Evolutionary conservation across 441 rosid genomes (phyloP).

Genomic region (Pelargonium fulgidum): DNA sequence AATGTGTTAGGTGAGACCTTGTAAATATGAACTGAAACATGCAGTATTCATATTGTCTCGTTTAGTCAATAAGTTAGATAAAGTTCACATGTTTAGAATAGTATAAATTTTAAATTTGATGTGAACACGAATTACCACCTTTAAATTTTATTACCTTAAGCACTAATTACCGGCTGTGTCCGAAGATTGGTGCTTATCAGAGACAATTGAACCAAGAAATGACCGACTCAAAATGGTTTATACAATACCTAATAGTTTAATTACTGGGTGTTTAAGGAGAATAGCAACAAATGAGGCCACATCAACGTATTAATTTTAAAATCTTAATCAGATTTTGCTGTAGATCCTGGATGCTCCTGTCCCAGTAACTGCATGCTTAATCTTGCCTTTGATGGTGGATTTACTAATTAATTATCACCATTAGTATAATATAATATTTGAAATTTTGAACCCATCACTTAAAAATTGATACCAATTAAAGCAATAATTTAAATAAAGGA

Average conservation of each 20-base stretch:
- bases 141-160: too few relatives aligned
- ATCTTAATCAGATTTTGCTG: conserved; percentile 8
- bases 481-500: background rate
- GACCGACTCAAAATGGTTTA: background rate
- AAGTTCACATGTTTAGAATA: too few relatives aligned
- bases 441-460: conserved; percentile 16
- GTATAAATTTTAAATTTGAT: too few relatives aligned
- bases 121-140: too few relatives aligned
- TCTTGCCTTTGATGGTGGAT: conserved; percentile 18
- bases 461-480: conserved; percentile 6
- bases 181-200: background rate
- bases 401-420: background rate
- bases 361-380: background rate
- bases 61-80: too few relatives aligned
- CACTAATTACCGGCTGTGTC: too few relatives aligned
- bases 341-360: background rate
- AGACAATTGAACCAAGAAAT: background rate
- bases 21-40: too few relatives aligned
- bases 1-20: too few relatives aligned
- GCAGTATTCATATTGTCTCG: too few relatives aligned
- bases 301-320: conserved; percentile 7
- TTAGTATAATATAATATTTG: background rate
- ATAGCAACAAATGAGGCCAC: background rate
- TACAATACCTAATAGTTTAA: background rate
- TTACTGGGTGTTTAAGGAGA: background rate